Evolutionary conservation across 2,329 filamentous ascomycete species (phyloP).

Genomic region (Aspergillus nomiae): DNA sequence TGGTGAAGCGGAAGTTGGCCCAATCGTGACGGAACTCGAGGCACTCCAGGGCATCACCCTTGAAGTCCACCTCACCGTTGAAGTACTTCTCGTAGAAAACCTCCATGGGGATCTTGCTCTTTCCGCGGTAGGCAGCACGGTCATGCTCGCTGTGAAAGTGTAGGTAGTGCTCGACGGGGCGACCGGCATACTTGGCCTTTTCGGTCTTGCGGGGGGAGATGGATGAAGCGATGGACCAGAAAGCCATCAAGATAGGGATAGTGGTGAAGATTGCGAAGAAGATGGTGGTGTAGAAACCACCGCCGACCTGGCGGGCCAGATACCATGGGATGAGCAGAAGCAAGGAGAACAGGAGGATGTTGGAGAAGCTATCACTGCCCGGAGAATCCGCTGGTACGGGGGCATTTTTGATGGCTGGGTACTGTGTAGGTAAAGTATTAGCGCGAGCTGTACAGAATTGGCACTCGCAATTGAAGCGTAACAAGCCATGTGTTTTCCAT

Average conservation of each 20-base stretch:
- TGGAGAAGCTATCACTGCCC: constrained; percentile 85
- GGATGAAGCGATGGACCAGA: constrained; percentile 79
- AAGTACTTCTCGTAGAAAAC: constrained; percentile 99
- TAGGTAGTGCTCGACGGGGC: constrained; percentile 84
- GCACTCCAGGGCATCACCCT: constrained; percentile 84
- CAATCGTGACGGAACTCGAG: constrained; percentile 96
- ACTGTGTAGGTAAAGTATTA: constrained; percentile 54
- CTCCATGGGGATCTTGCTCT: constrained; percentile 60
- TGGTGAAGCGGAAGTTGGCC: constrained; percentile 91
- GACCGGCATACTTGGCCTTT: constrained; percentile 83
- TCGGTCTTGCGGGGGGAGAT: constrained; percentile 89
- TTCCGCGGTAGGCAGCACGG: constrained; percentile 49
- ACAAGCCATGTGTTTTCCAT: background rate
- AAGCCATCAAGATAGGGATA: constrained; percentile 75
- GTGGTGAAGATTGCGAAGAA: constrained; percentile 81
- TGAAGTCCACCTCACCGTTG: constrained; percentile 91
- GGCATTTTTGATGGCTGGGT: constrained; percentile 87
- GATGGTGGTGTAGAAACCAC: constrained; percentile 82
- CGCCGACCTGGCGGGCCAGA: constrained; percentile 78
- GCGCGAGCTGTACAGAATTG: background rate
- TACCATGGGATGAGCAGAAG: constrained; percentile 74
- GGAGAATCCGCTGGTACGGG: constrained; percentile 88
- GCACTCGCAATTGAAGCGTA: background rate
- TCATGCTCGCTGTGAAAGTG: constrained; percentile 51
- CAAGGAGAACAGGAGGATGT: constrained; percentile 71